These are phyloP conservation scores for Gossypium bickii DNA, from an alignment of 345 rosid genomes.

Conservation along the genomic window DNA sequence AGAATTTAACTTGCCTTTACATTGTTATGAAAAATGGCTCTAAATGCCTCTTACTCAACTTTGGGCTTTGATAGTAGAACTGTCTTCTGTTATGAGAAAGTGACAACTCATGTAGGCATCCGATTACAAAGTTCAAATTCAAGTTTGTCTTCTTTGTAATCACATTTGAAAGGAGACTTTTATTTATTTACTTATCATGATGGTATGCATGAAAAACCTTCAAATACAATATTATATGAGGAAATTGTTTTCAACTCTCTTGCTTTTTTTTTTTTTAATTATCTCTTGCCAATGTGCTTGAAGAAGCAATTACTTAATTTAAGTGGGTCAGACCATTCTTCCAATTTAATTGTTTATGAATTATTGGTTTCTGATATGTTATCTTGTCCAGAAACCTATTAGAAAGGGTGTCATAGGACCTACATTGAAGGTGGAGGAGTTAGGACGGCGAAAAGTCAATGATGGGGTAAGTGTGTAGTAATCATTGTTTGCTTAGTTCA, in stretches of 20 bases:
- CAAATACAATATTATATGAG: not conserved
- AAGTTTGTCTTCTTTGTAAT: not conserved
- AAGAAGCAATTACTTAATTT: not conserved
- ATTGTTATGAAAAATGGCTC: not conserved
- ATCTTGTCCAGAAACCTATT: slow-evolving; percentile 58
- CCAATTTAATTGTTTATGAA: not conserved
- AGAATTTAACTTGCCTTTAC: not conserved
- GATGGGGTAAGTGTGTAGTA: slow-evolving; percentile 42
- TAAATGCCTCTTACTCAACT: not conserved
- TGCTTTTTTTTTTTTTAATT: not conserved
- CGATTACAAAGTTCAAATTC: slow-evolving; percentile 1
- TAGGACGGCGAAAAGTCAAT: slow-evolving; percentile 69
- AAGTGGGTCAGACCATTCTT: not conserved
- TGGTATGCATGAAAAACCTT: slow-evolving; percentile 1
- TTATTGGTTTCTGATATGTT: slow-evolving; percentile 3
- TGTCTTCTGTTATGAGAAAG: not conserved
- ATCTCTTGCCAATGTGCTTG: slow-evolving; percentile 9
- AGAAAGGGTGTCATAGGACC: slow-evolving; percentile 83
- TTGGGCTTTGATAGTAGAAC: not conserved
- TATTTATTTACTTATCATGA: not conserved
- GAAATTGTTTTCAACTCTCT: not conserved
- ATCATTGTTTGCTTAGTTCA: not conserved
- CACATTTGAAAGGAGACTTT: not conserved
- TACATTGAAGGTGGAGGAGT: slow-evolving; percentile 72
- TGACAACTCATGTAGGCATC: not conserved